A percentile compares a stretch with the other conserved stretches of the same genome.
Evolutionary conservation across 371 early-diverging fungal species (phyloP).

Genomic region (Thermomucor indicae-seudaticae): DNA sequence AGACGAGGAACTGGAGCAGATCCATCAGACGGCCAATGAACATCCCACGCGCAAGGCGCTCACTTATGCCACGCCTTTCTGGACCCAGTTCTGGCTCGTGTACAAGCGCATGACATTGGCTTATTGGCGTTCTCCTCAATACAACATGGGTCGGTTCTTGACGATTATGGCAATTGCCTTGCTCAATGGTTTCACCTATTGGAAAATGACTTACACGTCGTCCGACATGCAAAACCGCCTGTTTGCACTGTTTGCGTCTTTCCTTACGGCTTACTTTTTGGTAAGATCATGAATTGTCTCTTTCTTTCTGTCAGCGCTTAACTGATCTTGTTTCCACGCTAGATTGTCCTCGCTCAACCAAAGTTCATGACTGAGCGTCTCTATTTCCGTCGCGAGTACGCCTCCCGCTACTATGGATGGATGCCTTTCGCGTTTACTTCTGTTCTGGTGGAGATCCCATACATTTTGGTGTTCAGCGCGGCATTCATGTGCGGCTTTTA

Average conservation of each 20-base stretch:
- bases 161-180: conserved; percentile 38
- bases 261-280: conserved; percentile 57
- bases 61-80: conserved; percentile 26
- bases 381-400: conserved; percentile 61
- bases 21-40: conserved; percentile 12
- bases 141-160: conserved; percentile 55
- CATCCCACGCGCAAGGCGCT: conserved; percentile 11
- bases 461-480: conserved; percentile 40
- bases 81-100: conserved; percentile 38
- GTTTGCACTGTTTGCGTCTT: conserved; percentile 61
- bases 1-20: conserved; percentile 19
- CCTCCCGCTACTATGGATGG: conserved; percentile 65
- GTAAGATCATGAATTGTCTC: conserved; percentile 56
- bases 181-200: conserved; percentile 54
- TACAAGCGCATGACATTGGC: conserved; percentile 43
- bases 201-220: conserved; percentile 40
- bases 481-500: conserved; percentile 54
- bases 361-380: conserved; percentile 63
- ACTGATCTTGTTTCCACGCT: conserved; percentile 46
- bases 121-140: conserved; percentile 55
- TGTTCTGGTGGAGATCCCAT: conserved; percentile 51
- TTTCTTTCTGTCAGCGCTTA: conserved; percentile 63
- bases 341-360: conserved; percentile 36
- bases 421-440: conserved; percentile 49
- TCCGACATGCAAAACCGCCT: conserved; percentile 59